These are phyloP conservation scores for Ceraceosorus guamensis DNA, from an alignment of 1,284 basidiomycete species.

Conservation along the genomic window DNA sequence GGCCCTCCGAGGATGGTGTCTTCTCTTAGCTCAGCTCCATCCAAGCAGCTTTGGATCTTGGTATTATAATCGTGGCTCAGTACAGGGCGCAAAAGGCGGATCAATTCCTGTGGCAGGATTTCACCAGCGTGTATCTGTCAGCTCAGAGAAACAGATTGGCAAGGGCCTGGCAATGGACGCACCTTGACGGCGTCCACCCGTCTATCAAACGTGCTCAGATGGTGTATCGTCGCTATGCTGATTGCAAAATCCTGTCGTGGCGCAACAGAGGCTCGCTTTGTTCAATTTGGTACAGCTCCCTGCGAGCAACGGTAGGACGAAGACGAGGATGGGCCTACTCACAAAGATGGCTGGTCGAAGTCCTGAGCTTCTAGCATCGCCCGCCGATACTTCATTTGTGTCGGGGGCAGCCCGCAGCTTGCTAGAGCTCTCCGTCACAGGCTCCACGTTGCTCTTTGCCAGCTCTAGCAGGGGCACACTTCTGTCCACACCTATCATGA, in stretches of 20 bases:
- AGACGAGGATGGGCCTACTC: neutral
- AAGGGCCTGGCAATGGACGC: neutral
- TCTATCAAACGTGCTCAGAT: conserved; percentile 39
- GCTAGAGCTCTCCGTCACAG: conserved; percentile 1
- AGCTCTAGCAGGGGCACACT: conserved; percentile 58
- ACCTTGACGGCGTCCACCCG: conserved; percentile 19
- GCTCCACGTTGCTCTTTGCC: conserved; percentile 26
- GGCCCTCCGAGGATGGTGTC: neutral
- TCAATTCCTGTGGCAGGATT: conserved; percentile 21
- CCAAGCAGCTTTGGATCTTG: neutral
- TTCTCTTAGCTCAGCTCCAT: neutral
- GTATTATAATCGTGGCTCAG: neutral
- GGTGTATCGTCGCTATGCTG: conserved; percentile 47
- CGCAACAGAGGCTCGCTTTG: neutral
- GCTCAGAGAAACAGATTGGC: neutral
- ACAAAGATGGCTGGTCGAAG: conserved; percentile 22
- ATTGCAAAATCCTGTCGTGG: conserved; percentile 37
- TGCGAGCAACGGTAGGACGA: neutral
- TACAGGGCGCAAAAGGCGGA: conserved; percentile 25
- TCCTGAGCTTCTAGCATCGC: conserved; percentile 35
- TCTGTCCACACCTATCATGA: conserved; percentile 56
- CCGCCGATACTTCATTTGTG: conserved; percentile 39
- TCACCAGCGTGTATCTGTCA: neutral
- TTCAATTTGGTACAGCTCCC: conserved; percentile 2
- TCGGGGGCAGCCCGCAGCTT: neutral